These are phyloP conservation scores for Cercospora nicotianae DNA, from an alignment of 2,329 filamentous ascomycete genomes.

Conservation along the genomic window DNA sequence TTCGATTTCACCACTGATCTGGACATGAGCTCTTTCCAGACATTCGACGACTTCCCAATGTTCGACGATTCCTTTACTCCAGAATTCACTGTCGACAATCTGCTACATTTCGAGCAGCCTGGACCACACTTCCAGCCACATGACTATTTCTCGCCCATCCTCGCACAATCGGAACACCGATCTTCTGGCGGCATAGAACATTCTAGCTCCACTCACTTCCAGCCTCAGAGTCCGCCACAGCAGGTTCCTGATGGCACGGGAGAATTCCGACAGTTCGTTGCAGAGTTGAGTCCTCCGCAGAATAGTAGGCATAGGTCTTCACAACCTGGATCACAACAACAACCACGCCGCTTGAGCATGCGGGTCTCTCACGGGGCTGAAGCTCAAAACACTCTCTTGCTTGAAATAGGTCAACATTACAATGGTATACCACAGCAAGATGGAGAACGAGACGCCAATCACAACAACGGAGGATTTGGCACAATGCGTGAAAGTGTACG, in stretches of 20 bases:
- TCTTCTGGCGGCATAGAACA: slow-evolving; percentile 9
- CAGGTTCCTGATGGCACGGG: slow-evolving; percentile 6
- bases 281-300: neutral
- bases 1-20: slow-evolving; percentile 21
- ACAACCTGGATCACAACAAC: slow-evolving; percentile 1
- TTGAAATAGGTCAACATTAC: neutral
- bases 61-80: slow-evolving; percentile 28
- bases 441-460: slow-evolving; percentile 3
- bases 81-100: slow-evolving; percentile 27
- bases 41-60: slow-evolving; percentile 34
- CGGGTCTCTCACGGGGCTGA: slow-evolving; percentile 11
- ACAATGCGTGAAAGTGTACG: slow-evolving; percentile 28
- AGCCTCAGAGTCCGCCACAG: neutral
- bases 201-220: neutral
- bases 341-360: slow-evolving; percentile 8
- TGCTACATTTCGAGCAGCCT: slow-evolving; percentile 20
- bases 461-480: slow-evolving; percentile 12
- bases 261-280: neutral
- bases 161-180: slow-evolving; percentile 10
- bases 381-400: neutral
- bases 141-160: slow-evolving; percentile 20
- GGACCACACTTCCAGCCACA: slow-evolving; percentile 8
- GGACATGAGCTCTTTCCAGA: slow-evolving; percentile 14
- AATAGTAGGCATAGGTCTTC: neutral
- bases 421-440: slow-evolving; percentile 1